Conservation (phyloP, 2,329 filamentous ascomycete genomes). For the Fusarium sp. region DNA sequence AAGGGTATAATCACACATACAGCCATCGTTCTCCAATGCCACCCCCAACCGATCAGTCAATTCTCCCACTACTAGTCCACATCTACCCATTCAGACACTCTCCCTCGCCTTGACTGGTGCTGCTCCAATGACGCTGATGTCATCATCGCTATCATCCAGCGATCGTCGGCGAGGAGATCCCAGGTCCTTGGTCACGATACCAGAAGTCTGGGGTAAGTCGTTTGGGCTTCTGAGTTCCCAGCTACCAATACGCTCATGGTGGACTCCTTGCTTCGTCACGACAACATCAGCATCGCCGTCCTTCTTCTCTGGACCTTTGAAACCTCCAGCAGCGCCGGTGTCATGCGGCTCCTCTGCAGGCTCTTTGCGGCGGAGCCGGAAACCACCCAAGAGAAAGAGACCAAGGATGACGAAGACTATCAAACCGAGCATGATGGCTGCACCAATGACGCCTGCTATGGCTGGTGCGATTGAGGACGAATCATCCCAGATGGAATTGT, state of each 20-base stretch:
- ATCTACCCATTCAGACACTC: slow-evolving; percentile 47
- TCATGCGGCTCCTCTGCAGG: slow-evolving; percentile 8
- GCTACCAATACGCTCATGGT: slow-evolving; percentile 58
- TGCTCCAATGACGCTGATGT: slow-evolving; percentile 49
- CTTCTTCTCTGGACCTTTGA: slow-evolving; percentile 58
- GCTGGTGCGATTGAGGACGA: slow-evolving; percentile 46
- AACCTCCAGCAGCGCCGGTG: slow-evolving; percentile 48
- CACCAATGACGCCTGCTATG: slow-evolving; percentile 59
- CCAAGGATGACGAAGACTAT: slow-evolving; percentile 47
- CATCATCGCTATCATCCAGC: slow-evolving; percentile 46
- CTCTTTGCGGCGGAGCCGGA: slow-evolving; percentile 44
- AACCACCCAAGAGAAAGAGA: slow-evolving; percentile 48
- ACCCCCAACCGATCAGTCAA: neutral
- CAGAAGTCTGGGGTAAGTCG: slow-evolving; percentile 26
- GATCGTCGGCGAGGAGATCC: slow-evolving; percentile 28
- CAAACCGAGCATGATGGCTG: slow-evolving; percentile 51
- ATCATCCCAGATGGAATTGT: neutral
- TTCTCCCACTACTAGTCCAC: neutral
- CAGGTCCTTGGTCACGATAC: slow-evolving; percentile 40
- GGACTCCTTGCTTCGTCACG: slow-evolving; percentile 51
- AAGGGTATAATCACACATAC: slow-evolving; percentile 36
- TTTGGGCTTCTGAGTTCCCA: slow-evolving; percentile 55
- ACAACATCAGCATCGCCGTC: slow-evolving; percentile 55
- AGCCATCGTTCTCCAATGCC: neutral
- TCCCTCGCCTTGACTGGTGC: slow-evolving; percentile 53